A percentile compares a stretch with the other conserved stretches of the same genome.
These are phyloP conservation scores for Helianthus annuus DNA, from an alignment of 129 eudicot genomes.

Conservation along the genomic window HanXRQr2.0-SUNRISE NC_035433.2:133767453-133767952, in stretches of 20 bases:
- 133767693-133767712: too few relatives aligned
- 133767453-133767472: too few relatives aligned
- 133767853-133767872: slow-evolving; percentile 59
- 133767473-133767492: too few relatives aligned
- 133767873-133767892: slow-evolving; percentile 65
- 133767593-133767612: background rate
- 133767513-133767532: too few relatives aligned
- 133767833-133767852: slow-evolving; percentile 60
- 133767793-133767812: slow-evolving; percentile 34
- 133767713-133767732: background rate
- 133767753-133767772: background rate
- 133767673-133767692: too few relatives aligned
- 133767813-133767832: slow-evolving; percentile 80
- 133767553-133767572: background rate
- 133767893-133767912: slow-evolving; percentile 54
- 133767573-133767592: background rate
- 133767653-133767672: background rate
- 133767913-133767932: slow-evolving; percentile 59
- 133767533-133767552: too few relatives aligned
- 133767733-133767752: too few relatives aligned
- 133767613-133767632: background rate
- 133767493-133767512: too few relatives aligned
- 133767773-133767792: slow-evolving; percentile 4
- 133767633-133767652: background rate
- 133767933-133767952: slow-evolving; percentile 61